phyloP scores from a whole-genome alignment of 2,329 filamentous ascomycete genomes.

The Albophoma yamanashiensis region DNA sequence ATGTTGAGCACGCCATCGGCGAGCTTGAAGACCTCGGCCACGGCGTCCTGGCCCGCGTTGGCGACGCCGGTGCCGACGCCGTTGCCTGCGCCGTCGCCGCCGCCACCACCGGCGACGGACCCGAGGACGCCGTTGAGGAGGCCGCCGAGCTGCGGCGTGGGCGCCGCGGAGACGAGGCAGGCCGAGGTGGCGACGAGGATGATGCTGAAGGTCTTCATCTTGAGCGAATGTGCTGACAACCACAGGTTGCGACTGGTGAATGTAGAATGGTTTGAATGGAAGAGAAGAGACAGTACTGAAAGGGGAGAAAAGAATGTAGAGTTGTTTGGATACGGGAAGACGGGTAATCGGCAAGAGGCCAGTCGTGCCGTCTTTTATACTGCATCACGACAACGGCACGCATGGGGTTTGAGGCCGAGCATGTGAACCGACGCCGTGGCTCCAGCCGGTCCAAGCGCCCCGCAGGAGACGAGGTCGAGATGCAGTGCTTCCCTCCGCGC shows the following conservation, averaged over 20 bases:
- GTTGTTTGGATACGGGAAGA: neutral
- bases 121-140: no score
- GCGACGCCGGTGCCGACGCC: conserved; percentile 8
- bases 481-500: neutral
- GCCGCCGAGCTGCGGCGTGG: neutral
- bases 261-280: neutral
- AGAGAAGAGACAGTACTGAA: neutral
- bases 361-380: neutral
- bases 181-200: neutral
- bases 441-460: neutral
- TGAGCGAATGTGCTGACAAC: neutral
- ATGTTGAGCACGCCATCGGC: conserved; percentile 8
- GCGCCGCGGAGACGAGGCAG: neutral
- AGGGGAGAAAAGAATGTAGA: neutral
- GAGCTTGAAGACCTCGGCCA: conserved; percentile 6
- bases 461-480: neutral
- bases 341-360: neutral
- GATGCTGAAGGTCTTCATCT: neutral
- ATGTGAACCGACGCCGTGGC: neutral
- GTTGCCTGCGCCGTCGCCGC: no score
- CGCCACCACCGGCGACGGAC: no score
- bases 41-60: conserved; percentile 2
- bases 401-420: neutral
- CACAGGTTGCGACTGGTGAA: neutral
- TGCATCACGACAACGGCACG: neutral